phyloP scores from a whole-genome alignment of 805 yeast species.

The Ogataea trehaloabstinens region DNA sequence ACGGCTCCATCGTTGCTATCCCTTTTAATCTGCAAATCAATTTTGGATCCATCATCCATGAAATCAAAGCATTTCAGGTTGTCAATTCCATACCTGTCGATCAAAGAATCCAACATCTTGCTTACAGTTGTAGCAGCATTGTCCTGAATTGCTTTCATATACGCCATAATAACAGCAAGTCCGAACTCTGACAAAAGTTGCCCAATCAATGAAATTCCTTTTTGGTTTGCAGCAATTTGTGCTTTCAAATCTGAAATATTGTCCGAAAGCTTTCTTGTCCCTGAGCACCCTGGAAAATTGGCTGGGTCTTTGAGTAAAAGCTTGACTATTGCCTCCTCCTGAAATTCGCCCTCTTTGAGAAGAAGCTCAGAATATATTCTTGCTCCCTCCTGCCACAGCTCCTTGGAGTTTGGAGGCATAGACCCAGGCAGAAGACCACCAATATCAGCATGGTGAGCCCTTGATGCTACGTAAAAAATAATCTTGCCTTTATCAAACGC shows the following conservation, averaged over 20 bases:
- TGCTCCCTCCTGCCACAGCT: constrained; percentile 88
- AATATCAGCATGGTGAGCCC: constrained; percentile 97
- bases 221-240: constrained; percentile 84
- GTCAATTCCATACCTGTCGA: constrained; percentile 39
- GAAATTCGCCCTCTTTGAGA: constrained; percentile 69
- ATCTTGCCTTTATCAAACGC: constrained; percentile 63
- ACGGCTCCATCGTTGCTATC: constrained; percentile 50
- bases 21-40: constrained; percentile 50
- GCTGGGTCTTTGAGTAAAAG: constrained; percentile 74
- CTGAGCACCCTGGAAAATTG: constrained; percentile 80
- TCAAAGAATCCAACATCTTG: constrained; percentile 44
- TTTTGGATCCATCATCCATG: constrained; percentile 81
- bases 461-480: constrained; percentile 85
- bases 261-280: constrained; percentile 80
- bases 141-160: constrained; percentile 79
- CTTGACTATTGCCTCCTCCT: constrained; percentile 64
- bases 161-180: constrained; percentile 55
- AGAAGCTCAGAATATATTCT: constrained; percentile 75
- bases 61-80: constrained; percentile 55
- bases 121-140: constrained; percentile 77
- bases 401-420: constrained; percentile 90
- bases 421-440: constrained; percentile 92
- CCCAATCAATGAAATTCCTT: constrained; percentile 69
- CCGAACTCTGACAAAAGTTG: constrained; percentile 63
- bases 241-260: constrained; percentile 83